Conservation (phyloP, 306 rosid genomes). For the Crotalaria pallida region DNA sequence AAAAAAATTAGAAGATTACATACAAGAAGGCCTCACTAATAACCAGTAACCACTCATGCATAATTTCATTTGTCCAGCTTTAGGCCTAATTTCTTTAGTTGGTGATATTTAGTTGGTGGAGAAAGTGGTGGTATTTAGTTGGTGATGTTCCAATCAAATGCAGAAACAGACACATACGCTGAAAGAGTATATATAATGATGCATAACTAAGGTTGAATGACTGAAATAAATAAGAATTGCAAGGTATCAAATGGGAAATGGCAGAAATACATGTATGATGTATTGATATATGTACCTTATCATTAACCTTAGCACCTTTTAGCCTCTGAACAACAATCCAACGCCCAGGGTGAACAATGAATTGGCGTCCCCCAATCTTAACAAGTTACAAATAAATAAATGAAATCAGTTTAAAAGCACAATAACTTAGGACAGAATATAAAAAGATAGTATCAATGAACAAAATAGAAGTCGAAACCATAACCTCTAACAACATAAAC, state of each 20-base stretch:
- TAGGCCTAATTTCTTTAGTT: background rate
- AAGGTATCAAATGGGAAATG: slow-evolving; percentile 4
- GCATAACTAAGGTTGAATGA: background rate
- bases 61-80: background rate
- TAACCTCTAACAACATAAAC: background rate
- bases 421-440: slow-evolving; percentile 6
- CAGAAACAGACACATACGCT: background rate
- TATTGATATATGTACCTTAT: slow-evolving; percentile 60
- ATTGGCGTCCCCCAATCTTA: slow-evolving; percentile 83
- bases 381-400: slow-evolving; percentile 1
- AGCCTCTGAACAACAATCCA: slow-evolving; percentile 73
- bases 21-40: background rate
- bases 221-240: background rate
- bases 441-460: background rate
- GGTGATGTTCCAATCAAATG: background rate
- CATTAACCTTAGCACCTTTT: slow-evolving; percentile 72
- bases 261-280: too few species aligned
- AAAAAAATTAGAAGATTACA: background rate
- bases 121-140: slow-evolving; percentile 1
- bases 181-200: background rate
- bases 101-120: background rate
- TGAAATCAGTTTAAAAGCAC: slow-evolving; percentile 7
- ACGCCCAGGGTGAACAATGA: slow-evolving; percentile 93
- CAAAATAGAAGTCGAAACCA: background rate
- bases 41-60: background rate